Base-by-base conservation (phyloP, 805 yeast genomes). In the Candida koratica region DNA sequence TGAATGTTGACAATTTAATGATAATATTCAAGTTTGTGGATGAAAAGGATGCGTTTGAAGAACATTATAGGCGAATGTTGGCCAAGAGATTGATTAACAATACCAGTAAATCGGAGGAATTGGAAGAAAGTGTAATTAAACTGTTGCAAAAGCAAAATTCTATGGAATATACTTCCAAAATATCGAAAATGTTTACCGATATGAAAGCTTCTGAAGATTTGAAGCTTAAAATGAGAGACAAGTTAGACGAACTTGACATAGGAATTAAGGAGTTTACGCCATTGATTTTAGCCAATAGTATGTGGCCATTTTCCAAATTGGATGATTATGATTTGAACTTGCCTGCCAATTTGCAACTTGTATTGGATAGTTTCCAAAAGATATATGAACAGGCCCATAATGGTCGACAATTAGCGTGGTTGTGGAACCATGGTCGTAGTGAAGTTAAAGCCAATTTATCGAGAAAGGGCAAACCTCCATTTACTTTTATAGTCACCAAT, bases 161-260 rank as follows among this genome's bases (percentile, higher is more conserved):
- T 13, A 71, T 81, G 55, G 97, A 93, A 54, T 93, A 90, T 58
- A 89, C 97, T 1, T 81, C 86, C 37, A 90, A 89, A 58, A 84
- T 93, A 59, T 84, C 95, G 15, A 85, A 88, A 50, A 93, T 93
- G 99, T 89, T 93, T 58, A 84, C 83, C 56, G 98, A 93, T 61
- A 86, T 93, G 69, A 76, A 83, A 49, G 75, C 90, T 3, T 85
- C 96, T 0, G 77, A 77, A 43, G 90, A 86, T 38, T 69, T 93
- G 53, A 84, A 79, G 49, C 45, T 53, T n/a, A 59, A 65, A 33
- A 80, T 81, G 52, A 66, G 66, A 46, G 79, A 75, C 32, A 65
- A 62, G 28, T 37, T 60, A 23, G 52, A 52, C 6, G 47, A 46
- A 17, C 38, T 48, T 27, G 43, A 47, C 16, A 39, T 42, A 14